phyloP scores from a whole-genome alignment of 345 rosid genomes.

The Salix udensis region DNA sequence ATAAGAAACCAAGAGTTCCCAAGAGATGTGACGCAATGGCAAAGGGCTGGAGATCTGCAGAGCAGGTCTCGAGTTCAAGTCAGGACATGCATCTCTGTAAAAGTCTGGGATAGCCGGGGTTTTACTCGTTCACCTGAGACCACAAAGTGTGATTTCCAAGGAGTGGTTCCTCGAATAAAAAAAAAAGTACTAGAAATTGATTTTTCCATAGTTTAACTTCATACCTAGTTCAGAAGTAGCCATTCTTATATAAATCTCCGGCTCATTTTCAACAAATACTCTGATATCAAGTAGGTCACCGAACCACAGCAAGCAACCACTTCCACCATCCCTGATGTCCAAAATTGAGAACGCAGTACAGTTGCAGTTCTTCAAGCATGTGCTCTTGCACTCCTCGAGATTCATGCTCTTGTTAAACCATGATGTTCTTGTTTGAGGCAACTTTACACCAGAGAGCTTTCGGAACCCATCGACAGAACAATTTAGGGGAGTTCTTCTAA shows the following conservation, averaged over 20 bases:
- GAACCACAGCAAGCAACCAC: conserved; percentile 11
- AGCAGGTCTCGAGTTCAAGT: no score
- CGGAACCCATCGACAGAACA: conserved; percentile 9
- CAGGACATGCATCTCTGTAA: no score
- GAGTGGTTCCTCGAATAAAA: no score
- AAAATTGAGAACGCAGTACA: neutral
- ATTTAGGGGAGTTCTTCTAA: neutral
- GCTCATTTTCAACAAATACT: neutral
- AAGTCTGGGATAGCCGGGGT: no score
- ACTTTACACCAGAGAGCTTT: conserved; percentile 4
- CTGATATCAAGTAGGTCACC: conserved; percentile 2
- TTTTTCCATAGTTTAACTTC: neutral
- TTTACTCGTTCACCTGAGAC: no score
- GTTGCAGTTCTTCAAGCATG: conserved; percentile 1
- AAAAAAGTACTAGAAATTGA: no score
- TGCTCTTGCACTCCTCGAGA: neutral
- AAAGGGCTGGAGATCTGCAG: no score
- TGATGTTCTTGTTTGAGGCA: neutral
- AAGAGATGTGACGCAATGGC: no score
- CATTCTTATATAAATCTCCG: neutral
- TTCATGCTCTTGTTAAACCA: conserved; percentile 4
- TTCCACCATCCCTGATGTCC: conserved; percentile 12
- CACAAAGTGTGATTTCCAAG: no score
- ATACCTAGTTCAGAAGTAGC: conserved; percentile 3
- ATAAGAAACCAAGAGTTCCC: neutral